These are phyloP conservation scores for Escallonia rubra DNA, from an alignment of 129 eudicot species.

Conservation along the genomic window DNA sequence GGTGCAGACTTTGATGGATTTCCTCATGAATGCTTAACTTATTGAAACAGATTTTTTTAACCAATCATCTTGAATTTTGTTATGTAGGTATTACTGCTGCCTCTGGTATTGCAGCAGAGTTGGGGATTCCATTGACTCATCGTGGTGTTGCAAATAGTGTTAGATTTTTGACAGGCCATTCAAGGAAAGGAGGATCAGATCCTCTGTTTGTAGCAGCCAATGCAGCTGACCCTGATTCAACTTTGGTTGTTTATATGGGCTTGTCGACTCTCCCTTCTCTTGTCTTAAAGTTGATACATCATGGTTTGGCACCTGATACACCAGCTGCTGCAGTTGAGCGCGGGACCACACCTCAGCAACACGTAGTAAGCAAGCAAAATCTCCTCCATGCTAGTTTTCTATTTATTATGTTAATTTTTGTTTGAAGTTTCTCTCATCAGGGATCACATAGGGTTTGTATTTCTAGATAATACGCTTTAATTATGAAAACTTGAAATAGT, in stretches of 20 bases:
- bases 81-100: slow-evolving; percentile 94
- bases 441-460: background rate
- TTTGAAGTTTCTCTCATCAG: background rate
- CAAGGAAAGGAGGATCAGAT: slow-evolving; percentile 87
- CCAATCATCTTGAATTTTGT: background rate
- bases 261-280: slow-evolving; percentile 91
- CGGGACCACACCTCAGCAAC: slow-evolving; percentile 98
- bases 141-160: slow-evolving; percentile 95
- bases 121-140: slow-evolving; percentile 94
- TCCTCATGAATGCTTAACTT: no score
- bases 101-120: slow-evolving; percentile 95
- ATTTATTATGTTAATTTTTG: background rate
- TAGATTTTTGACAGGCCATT: slow-evolving; percentile 93
- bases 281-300: slow-evolving; percentile 52
- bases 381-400: background rate
- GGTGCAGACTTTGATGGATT: no score
- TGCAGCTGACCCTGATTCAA: slow-evolving; percentile 92
- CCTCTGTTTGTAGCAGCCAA: slow-evolving; percentile 92
- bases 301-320: slow-evolving; percentile 75
- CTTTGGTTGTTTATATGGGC: slow-evolving; percentile 94
- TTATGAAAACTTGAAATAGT: no score
- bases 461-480: background rate
- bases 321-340: slow-evolving; percentile 96
- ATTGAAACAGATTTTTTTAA: no score
- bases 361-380: slow-evolving; percentile 41